Base-by-base conservation (phyloP, 2,329 filamentous ascomycete species). In the Pseudofabraea citricarpa region DNA sequence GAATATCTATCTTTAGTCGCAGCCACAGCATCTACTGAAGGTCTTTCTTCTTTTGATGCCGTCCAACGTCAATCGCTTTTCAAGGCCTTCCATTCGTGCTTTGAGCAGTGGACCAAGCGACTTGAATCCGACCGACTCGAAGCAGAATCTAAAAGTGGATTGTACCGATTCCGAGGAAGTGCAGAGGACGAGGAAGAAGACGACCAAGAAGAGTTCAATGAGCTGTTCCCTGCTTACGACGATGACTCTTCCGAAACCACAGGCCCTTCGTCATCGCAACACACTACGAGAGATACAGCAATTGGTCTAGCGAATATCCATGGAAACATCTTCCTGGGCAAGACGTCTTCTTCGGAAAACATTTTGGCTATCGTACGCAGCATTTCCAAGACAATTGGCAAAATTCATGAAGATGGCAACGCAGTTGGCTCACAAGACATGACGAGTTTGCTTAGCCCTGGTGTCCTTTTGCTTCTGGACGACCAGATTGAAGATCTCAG, bases 101-200 rank as follows among this genome's bases (percentile, higher is more conserved):
- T 90, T 57, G 68, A 80, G 13, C 75, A 90, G 40, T 98, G 91
- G 90, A 87, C 80, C 53, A 75, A 78, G 40, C 84, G 85, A 58
- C 76, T 95, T 2, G 77, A 84, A 41, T 72, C 80, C 16, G 90
- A 96, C 51, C 85, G 88, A 55, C 80, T 83, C 55, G 79, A 86
- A 36, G 81, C 86, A 53, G 83, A 86, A 15, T 75, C 79, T 21
- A 87, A 85, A 49, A 80, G 78, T 5, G 90, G 86, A 49, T 65
- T 95, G 29, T 98, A 95, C 64, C 83, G 82, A 16, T 96, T 93
- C 67, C 80, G 81, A 50, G 91, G 90, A 23, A 83, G 81, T 29
- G 69, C 79, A 29, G 85, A 90, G 48, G 83, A 90, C 37, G 81
- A 87, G 51, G 85, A 94, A 44, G 83, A 86, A 54, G 71, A 78